Evolutionary conservation across 2,329 filamentous ascomycete species (phyloP), one percentile per base, ranked within the genome.

Genomic region (Aspergillus sclerotialis): DNA sequence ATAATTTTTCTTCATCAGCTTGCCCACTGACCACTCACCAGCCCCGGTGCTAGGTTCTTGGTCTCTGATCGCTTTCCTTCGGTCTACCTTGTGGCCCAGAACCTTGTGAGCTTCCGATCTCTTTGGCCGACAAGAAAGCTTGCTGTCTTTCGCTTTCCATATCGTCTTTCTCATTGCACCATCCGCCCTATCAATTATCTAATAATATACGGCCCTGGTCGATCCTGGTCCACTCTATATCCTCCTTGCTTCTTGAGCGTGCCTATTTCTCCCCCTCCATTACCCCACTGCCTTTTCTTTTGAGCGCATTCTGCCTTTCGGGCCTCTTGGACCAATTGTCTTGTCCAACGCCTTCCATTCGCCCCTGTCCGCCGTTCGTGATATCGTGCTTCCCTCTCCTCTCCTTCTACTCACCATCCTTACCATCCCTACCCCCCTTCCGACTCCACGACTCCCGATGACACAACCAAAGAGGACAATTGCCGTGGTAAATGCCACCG

Each of bases 401-500:
- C 31, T 25, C 25, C 25, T 28, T 19, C 15, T 30, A 30, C 28
- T 12, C 15, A 13, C 16, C 19, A 10, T 28, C 7, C 26, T 28
- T 13, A 28, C 26, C 10, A 11, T 13, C 26, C 7, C 7, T 23
- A 10, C 6, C 10, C 17, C n/a, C 13, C 18, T 17, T 14, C 7
- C 28, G 32, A 24, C 31, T 19, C 33, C 37, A 48, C 56, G 50
- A n/a, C n/a, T n/a, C n/a, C n/a, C n/a, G 45, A 65, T 64, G 61
- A 61, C 60, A 50, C 60, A 61, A 54, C 53, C 58, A 28, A 72
- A 76, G 57, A 92, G 89, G 68, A 92, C 84, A 36, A 87, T 94
- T 54, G 90, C 89, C 57, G 82, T 94, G 56, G 89, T 96, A 68
- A 96, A 96, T 67, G 87, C 87, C 58, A 90, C 87, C 60, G 92